Conservation (phyloP, 2,329 filamentous ascomycete genomes). For the Sordariomycetes sp. region DNA sequence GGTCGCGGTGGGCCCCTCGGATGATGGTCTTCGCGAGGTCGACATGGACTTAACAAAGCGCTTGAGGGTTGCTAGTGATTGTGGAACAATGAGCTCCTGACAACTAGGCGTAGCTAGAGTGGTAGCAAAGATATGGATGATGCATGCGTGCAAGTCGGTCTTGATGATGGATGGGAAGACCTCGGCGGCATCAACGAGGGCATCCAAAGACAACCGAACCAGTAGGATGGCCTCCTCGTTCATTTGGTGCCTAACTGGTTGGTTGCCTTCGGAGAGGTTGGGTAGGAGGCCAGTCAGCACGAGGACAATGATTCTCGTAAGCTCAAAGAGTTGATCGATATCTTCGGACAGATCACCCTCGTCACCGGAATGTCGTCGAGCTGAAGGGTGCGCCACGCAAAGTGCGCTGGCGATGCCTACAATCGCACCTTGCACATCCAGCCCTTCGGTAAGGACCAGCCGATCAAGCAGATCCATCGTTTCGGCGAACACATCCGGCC, state of each 20-base stretch:
- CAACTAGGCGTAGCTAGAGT: conserved; percentile 78
- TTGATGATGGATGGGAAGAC: conserved; percentile 97
- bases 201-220: conserved; percentile 70
- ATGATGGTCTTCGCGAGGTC: conserved; percentile 25
- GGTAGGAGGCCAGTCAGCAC: conserved; percentile 83
- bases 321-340: conserved; percentile 94
- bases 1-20: conserved; percentile 36
- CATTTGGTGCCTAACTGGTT: conserved; percentile 63
- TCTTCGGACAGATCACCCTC: conserved; percentile 86
- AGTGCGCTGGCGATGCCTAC: conserved; percentile 88
- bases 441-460: conserved; percentile 80
- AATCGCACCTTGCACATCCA: conserved; percentile 84
- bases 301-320: conserved; percentile 91
- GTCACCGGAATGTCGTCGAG: conserved; percentile 44
- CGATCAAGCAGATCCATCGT: conserved; percentile 94
- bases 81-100: conserved; percentile 81
- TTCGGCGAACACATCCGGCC: conserved; percentile 91
- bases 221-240: conserved; percentile 81
- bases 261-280: conserved; percentile 61
- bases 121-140: conserved; percentile 92
- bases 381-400: conserved; percentile 85
- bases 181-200: conserved; percentile 87
- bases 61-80: conserved; percentile 83
- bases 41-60: conserved; percentile 77
- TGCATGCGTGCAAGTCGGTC: conserved; percentile 90